Evolutionary conservation across 331 rosid species (phyloP).

Genomic region (Rhamnella rubrinervis): DNA sequence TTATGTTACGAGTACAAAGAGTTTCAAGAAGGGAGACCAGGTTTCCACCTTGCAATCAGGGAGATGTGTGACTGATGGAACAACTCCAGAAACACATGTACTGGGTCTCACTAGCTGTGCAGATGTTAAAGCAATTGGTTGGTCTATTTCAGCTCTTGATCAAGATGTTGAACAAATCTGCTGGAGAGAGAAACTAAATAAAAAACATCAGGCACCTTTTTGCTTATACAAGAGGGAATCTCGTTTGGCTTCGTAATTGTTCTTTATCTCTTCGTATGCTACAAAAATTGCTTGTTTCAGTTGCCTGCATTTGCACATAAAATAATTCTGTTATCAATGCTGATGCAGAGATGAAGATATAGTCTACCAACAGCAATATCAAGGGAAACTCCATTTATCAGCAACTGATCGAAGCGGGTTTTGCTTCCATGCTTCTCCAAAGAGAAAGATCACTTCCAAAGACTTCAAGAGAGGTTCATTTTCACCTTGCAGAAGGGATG

Average conservation of each 20-base stretch:
- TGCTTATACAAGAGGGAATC: conserved; percentile 72
- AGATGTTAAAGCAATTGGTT: conserved; percentile 65
- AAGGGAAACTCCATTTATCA: conserved; percentile 60
- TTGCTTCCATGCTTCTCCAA: conserved; percentile 81
- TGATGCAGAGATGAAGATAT: conserved; percentile 47
- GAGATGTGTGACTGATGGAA: conserved; percentile 30
- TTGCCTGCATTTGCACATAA: conserved; percentile 2
- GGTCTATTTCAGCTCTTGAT: conserved; percentile 53
- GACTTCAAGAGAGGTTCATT: conserved; percentile 58
- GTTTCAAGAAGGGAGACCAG: conserved; percentile 19
- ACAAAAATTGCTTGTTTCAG: conserved; percentile 10
- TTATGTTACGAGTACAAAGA: conserved; percentile 34
- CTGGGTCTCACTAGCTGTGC: conserved; percentile 63
- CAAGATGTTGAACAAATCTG: conserved; percentile 62
- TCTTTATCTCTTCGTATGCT: conserved; percentile 25
- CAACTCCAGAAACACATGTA: conserved; percentile 32
- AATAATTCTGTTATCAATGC: conserved; percentile 11
- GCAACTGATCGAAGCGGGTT: conserved; percentile 38
- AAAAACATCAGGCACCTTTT: conserved; percentile 44
- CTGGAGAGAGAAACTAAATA: conserved; percentile 53
- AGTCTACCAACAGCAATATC: conserved; percentile 35
- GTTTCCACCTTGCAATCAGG: conserved; percentile 24
- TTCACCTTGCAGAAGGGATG: conserved; percentile 62
- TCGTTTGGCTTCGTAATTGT: conserved; percentile 48
- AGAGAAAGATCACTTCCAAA: conserved; percentile 57